Evolutionary conservation across 805 yeast genomes (phyloP).

Genomic region (Hagleromyces aurorensis): DNA sequence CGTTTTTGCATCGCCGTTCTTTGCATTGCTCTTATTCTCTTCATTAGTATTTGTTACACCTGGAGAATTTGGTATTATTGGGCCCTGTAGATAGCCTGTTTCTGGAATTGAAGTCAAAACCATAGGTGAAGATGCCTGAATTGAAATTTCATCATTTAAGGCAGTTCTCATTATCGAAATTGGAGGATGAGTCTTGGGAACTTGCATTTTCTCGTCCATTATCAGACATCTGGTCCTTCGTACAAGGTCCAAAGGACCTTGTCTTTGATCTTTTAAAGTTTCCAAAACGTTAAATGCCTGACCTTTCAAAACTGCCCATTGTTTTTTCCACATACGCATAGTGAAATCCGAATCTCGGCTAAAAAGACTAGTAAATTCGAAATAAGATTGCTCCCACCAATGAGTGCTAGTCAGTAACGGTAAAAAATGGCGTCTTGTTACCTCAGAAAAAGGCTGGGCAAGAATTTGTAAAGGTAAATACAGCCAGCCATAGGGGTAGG

Average conservation of each 20-base stretch:
- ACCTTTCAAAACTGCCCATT: constrained; percentile 65
- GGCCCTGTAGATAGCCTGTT: constrained; percentile 7
- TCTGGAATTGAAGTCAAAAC: constrained; percentile 11
- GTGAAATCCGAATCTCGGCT: constrained; percentile 53
- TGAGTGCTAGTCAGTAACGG: constrained; percentile 48
- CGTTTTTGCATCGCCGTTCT: too few relatives aligned
- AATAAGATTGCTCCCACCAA: constrained; percentile 65
- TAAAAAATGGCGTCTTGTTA: constrained; percentile 48
- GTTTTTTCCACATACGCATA: constrained; percentile 58
- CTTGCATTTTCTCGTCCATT: constrained; percentile 53
- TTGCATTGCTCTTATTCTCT: too few relatives aligned
- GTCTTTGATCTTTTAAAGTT: constrained; percentile 44
- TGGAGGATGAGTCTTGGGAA: constrained; percentile 39
- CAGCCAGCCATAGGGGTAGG: constrained; percentile 74
- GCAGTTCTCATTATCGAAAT: constrained; percentile 35
- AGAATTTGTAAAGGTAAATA: constrained; percentile 55
- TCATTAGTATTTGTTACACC: constrained; percentile 1
- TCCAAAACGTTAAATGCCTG: constrained; percentile 74
- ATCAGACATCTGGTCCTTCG: constrained; percentile 49
- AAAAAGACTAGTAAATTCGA: constrained; percentile 41
- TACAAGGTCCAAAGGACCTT: constrained; percentile 62
- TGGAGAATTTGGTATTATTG: constrained; percentile 14
- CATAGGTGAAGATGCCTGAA: constrained; percentile 17
- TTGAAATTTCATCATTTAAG: constrained; percentile 35
- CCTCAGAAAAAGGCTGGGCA: constrained; percentile 56